These are phyloP conservation scores for Aspergillus uvarum DNA, from an alignment of 2,329 filamentous ascomycete genomes.

Conservation along the genomic window DNA sequence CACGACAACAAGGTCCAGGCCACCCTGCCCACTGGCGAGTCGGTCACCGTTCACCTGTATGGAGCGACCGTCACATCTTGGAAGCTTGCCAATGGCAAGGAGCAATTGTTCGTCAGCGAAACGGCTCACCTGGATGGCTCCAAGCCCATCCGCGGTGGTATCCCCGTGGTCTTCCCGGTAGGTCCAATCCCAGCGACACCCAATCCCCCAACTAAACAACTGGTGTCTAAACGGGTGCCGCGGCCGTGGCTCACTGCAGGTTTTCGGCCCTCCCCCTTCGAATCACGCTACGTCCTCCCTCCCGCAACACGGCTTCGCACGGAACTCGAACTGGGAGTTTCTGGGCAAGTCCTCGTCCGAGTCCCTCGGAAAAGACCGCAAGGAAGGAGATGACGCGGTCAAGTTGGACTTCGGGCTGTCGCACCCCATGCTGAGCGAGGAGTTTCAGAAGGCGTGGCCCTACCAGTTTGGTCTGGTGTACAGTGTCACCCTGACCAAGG, in stretches of 20 bases:
- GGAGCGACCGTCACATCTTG: slow-evolving; percentile 92
- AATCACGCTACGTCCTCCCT: slow-evolving; percentile 76
- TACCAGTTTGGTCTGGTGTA: slow-evolving; percentile 89
- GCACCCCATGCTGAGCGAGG: slow-evolving; percentile 66
- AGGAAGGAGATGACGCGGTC: slow-evolving; percentile 63
- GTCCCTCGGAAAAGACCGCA: slow-evolving; percentile 46
- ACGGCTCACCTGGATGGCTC: slow-evolving; percentile 78
- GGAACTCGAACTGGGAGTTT: slow-evolving; percentile 88
- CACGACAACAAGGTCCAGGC: slow-evolving; percentile 74
- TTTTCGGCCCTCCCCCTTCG: slow-evolving; percentile 79
- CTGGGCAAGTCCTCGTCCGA: slow-evolving; percentile 75
- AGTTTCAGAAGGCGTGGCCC: slow-evolving; percentile 73
- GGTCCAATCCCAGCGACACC: slow-evolving; percentile 30
- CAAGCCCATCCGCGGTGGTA: slow-evolving; percentile 86
- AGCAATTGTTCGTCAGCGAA: slow-evolving; percentile 85
- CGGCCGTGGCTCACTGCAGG: slow-evolving; percentile 42
- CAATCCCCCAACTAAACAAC: background rate
- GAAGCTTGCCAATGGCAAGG: slow-evolving; percentile 75
- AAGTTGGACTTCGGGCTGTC: slow-evolving; percentile 96
- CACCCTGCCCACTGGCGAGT: slow-evolving; percentile 80
- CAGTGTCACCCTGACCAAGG: slow-evolving; percentile 78
- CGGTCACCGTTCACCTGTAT: slow-evolving; percentile 79
- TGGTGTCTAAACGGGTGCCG: background rate
- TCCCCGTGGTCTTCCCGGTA: slow-evolving; percentile 92
- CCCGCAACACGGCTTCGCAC: slow-evolving; percentile 92